Evolutionary conservation across 306 rosid genomes (phyloP), one percentile per base, ranked within the genome.

Genomic region (Dalbergia oliveri): DNA sequence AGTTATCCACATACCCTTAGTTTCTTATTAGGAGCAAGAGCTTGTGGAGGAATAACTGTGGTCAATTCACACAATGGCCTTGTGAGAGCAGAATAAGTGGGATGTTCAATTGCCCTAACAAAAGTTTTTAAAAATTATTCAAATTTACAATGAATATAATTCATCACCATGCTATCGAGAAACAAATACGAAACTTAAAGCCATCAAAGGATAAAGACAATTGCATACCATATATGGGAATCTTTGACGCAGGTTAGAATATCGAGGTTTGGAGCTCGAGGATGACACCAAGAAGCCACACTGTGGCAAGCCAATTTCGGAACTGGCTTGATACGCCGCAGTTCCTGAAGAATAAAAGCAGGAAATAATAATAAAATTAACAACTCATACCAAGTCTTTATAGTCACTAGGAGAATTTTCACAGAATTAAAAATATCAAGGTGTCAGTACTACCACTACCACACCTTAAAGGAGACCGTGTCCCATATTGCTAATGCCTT

Each of bases 401-500:
- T 41, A 73, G 51, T 19, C 56, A 31, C 53, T 45, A 75, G 23
- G 83, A 45, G 44, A 79, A 23, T 58, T 78, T 80, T 39, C 69
- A 53, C 43, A 59, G 54, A 56, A 76, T 64, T 18, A 37, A 77
- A 73, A 67, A 51, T 62, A 59, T 74, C 44, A 16, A 67, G 26
- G 58, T 37, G 50, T 64, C 43, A 75, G 66, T 35, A 60, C 69
- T 31, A 62, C 54, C 67, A 76, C 50, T 41, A 58, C 47, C 37
- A 26, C 65, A 96, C 99, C 99, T 90, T 96, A 81, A 96, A 96
- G 51, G 98, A 89, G 83, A 96, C 74, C 0, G 98, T 96, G 86
- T 96, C 99, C 99, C 99, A 96, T 80, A 96, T 91, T 43, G 98
- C 99, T 90, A 96, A 85, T 64, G 99, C 90, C 89, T 96, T 96